Evolutionary conservation across 2,329 filamentous ascomycete genomes (phyloP).

Genomic region (Sclerotinia glacialis): DNA sequence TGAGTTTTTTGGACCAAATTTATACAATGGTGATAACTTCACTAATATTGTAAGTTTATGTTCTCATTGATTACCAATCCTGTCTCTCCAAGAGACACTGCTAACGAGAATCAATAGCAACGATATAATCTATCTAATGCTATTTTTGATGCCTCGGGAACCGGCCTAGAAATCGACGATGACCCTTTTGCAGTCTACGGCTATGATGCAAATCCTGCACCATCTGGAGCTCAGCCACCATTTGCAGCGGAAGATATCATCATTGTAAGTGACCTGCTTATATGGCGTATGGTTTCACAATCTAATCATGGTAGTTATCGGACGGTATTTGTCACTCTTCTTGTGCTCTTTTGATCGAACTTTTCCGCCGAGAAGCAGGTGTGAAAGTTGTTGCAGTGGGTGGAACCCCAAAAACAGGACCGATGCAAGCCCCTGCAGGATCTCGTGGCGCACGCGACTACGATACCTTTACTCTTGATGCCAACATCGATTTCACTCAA

Average conservation of each 20-base stretch:
- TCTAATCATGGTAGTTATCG: conserved; percentile 45
- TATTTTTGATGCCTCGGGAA: conserved; percentile 31
- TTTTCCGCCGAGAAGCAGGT: conserved; percentile 51
- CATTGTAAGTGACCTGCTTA: conserved; percentile 33
- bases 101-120: conserved; percentile 26
- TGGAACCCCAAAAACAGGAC: conserved; percentile 47
- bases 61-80: background rate
- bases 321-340: conserved; percentile 59
- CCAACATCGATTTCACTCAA: conserved; percentile 33
- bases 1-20: conserved; percentile 29
- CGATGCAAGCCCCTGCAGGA: conserved; percentile 52
- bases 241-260: conserved; percentile 45
- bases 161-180: conserved; percentile 22
- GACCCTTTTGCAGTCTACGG: conserved; percentile 37
- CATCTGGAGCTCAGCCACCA: conserved; percentile 29
- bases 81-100: too few species aligned
- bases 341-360: conserved; percentile 55
- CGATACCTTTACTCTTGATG: conserved; percentile 30
- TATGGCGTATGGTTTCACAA: background rate
- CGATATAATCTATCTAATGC: conserved; percentile 30
- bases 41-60: conserved; percentile 28
- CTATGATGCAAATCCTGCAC: conserved; percentile 29
- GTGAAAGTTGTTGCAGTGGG: conserved; percentile 55
- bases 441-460: conserved; percentile 49
- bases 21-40: conserved; percentile 29